Conservation (phyloP, 75 land plant species). For the Pinus tabuliformis region DNA sequence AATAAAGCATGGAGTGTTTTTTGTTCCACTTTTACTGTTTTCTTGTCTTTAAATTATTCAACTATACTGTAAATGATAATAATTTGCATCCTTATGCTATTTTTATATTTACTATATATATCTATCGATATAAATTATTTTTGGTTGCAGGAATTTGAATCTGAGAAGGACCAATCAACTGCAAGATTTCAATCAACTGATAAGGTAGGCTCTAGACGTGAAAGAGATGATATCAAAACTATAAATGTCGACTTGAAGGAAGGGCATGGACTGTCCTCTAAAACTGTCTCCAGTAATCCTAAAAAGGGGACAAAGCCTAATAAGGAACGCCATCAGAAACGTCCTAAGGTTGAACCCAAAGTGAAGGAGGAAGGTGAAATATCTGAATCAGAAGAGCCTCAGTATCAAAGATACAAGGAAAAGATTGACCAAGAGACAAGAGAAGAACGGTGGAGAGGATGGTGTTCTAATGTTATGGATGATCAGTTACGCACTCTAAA, state of each 20-base stretch:
- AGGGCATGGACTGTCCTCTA: conserved; percentile 28
- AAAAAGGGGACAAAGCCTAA: conserved; percentile 18
- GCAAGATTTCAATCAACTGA: conserved; percentile 1
- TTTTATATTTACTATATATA: background rate
- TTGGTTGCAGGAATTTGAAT: conserved; percentile 14
- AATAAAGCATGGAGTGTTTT: background rate
- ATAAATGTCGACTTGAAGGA: conserved; percentile 20
- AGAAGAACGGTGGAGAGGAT: conserved; percentile 94
- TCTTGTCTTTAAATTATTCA: background rate
- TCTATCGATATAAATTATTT: background rate
- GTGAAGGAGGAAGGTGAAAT: conserved; percentile 98
- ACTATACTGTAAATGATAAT: too few relatives aligned
- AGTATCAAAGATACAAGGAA: conserved; percentile 65
- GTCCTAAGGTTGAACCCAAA: conserved; percentile 52
- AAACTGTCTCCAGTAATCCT: background rate
- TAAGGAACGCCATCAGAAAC: conserved; percentile 38
- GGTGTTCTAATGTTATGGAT: conserved; percentile 89
- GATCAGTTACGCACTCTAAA: conserved; percentile 73
- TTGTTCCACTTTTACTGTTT: background rate
- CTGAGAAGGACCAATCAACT: conserved; percentile 4
- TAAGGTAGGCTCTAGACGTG: conserved; percentile 18
- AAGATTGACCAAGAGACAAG: conserved; percentile 36
- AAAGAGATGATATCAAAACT: conserved; percentile 23
- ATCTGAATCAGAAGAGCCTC: conserved; percentile 74
- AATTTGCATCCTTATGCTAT: too few relatives aligned